phyloP scores from a whole-genome alignment of 176 grass and related monocot species.

The Echinochloa phyllopogon region DNA sequence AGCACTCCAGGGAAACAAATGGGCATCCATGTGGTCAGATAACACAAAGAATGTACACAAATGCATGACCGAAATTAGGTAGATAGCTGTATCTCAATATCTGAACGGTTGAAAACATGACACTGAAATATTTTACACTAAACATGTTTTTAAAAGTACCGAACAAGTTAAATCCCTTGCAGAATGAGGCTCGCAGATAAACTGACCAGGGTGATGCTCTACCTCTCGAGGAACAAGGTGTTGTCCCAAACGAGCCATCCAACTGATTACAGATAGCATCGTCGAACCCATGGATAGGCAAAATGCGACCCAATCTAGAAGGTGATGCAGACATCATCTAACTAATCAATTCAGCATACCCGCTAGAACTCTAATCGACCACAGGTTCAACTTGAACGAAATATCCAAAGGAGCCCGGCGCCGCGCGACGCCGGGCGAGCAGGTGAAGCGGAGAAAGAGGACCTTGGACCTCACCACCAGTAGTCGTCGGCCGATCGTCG shows the following conservation, averaged over 20 bases:
- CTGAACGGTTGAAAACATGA: not conserved
- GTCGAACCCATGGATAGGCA: not conserved
- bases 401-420: not conserved
- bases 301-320: not conserved
- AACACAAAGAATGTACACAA: not conserved
- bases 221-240: not conserved
- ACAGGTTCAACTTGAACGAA: not conserved
- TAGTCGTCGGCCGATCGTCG: not conserved
- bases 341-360: not conserved
- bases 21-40: not conserved
- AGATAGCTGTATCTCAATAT: not conserved
- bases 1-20: not conserved
- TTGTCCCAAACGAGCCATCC: not conserved
- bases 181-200: not conserved
- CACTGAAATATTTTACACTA: not conserved
- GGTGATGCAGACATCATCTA: not conserved
- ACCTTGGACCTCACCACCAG: not conserved
- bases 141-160: not conserved
- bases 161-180: not conserved
- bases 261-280: slow-evolving; percentile 4
- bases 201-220: no score
- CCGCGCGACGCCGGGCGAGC: not conserved
- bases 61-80: not conserved
- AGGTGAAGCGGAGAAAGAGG: not conserved
- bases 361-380: not conserved